Evolutionary conservation across 192 early-diverging fungal species (phyloP).

Genomic region (Spinellus fusiger): DNA sequence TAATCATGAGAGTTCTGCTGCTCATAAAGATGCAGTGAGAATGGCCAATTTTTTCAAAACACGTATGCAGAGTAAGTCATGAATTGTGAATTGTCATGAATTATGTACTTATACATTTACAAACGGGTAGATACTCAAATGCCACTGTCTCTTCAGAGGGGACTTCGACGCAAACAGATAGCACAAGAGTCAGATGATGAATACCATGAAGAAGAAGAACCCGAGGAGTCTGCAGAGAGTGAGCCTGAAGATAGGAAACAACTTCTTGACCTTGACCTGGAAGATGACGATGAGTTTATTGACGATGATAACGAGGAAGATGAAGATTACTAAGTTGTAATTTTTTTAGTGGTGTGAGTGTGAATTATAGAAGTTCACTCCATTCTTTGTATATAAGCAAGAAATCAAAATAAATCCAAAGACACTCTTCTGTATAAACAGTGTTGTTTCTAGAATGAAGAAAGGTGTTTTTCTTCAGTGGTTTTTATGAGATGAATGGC

Average conservation of each 20-base stretch:
- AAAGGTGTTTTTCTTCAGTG: no score
- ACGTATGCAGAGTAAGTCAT: constrained; percentile 35
- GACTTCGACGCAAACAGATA: constrained; percentile 11
- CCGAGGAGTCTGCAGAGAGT: constrained; percentile 9
- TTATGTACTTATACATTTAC: background rate
- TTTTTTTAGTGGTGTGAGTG: no score
- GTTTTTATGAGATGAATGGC: no score
- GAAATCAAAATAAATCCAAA: no score
- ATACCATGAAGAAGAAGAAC: constrained; percentile 23
- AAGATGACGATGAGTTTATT: constrained; percentile 9
- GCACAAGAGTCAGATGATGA: constrained; percentile 26
- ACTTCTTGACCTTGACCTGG: background rate
- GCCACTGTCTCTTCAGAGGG: constrained; percentile 24
- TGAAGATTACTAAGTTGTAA: constrained; percentile 1
- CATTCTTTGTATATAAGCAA: no score
- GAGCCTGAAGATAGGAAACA: constrained; percentile 12
- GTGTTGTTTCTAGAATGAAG: no score
- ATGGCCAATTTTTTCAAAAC: constrained; percentile 40
- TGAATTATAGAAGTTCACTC: no score
- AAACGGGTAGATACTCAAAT: constrained; percentile 23
- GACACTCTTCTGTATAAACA: no score
- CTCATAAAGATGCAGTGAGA: constrained; percentile 34
- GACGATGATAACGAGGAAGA: constrained; percentile 20
- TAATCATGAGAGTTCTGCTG: constrained; percentile 49
- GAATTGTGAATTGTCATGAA: background rate